These are phyloP conservation scores for Guadua angustifolia DNA, from an alignment of 176 grass and related monocot species.

Conservation along the genomic window DNA sequence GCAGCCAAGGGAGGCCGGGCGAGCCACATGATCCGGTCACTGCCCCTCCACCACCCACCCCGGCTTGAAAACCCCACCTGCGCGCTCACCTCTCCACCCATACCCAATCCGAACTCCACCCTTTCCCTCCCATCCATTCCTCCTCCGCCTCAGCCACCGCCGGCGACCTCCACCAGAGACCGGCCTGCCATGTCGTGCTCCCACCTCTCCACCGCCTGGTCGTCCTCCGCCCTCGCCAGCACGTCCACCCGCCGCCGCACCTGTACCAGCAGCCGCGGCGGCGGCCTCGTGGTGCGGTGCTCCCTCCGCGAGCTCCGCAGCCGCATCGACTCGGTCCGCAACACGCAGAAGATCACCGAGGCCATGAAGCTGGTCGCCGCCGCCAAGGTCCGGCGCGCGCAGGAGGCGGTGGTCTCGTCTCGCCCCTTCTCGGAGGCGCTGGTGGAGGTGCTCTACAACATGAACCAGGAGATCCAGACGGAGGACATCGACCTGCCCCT, in stretches of 20 bases:
- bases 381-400: conserved; percentile 84
- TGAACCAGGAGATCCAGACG: conserved; percentile 89
- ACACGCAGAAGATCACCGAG: conserved; percentile 96
- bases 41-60: conserved; percentile 49
- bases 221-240: conserved; percentile 59
- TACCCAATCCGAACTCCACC: conserved; percentile 71
- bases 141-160: conserved; percentile 8
- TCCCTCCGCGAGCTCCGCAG: conserved; percentile 64
- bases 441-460: conserved; percentile 87
- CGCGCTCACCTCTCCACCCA: conserved; percentile 55
- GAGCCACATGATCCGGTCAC: conserved; percentile 48
- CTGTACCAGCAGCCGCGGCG: conserved; percentile 9
- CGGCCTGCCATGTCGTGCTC: conserved; percentile 52
- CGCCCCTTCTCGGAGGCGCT: conserved; percentile 89
- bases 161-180: conserved; percentile 25
- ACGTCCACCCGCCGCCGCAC: conserved; percentile 39
- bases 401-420: conserved; percentile 79
- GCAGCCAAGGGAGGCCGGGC: conserved; percentile 5
- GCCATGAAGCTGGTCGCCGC: conserved; percentile 94
- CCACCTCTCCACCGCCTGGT: conserved; percentile 61
- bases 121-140: conserved; percentile 40
- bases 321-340: conserved; percentile 77
- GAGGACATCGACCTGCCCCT: conserved; percentile 83
- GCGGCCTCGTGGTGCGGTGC: conserved; percentile 58
- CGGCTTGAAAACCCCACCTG: conserved; percentile 47